Evolutionary conservation across 495 filamentous ascomycete species (phyloP).

Genomic region (Aeminium ludgeri): DNA sequence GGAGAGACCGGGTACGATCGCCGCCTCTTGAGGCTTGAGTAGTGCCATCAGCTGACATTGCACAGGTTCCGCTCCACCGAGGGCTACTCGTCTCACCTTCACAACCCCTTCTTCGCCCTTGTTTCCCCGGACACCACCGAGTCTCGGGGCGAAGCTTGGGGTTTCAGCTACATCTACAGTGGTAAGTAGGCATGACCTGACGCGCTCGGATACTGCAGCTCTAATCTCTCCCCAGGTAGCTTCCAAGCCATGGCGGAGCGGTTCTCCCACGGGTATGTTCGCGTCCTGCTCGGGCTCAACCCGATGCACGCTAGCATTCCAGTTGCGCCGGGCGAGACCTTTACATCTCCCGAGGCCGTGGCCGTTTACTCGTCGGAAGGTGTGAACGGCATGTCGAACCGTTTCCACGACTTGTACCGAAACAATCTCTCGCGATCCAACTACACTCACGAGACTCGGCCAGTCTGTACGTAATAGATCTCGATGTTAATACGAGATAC

Average conservation of each 20-base stretch:
- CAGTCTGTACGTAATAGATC: too few species aligned
- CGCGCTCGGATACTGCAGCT: too few species aligned
- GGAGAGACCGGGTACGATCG: conserved; percentile 22
- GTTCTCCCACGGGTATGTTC: conserved; percentile 36
- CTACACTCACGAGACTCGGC: conserved; percentile 31
- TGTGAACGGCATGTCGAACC: conserved; percentile 37
- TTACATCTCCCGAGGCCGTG: conserved; percentile 37
- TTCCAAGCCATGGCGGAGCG: conserved; percentile 36
- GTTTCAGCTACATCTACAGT: conserved; percentile 38
- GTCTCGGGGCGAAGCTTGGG: conserved; percentile 35
- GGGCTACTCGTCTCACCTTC: conserved; percentile 37
- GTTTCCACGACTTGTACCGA: conserved; percentile 35
- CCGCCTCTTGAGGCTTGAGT: conserved; percentile 7
- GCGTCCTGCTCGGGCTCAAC: conserved; percentile 35
- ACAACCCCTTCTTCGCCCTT: conserved; percentile 38
- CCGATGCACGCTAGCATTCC: conserved; percentile 33
- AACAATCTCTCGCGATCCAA: conserved; percentile 38
- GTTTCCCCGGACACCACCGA: conserved; percentile 35
- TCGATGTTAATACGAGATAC: too few species aligned
- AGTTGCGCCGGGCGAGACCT: conserved; percentile 30
- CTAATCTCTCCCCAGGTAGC: too few species aligned
- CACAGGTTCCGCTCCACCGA: conserved; percentile 31
- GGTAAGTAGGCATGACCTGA: conserved; percentile 38
- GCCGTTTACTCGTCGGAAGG: conserved; percentile 36
- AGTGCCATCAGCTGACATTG: conserved; percentile 6